Evolutionary conservation across 345 rosid species (phyloP).

Genomic region (Citrus maxima): DNA sequence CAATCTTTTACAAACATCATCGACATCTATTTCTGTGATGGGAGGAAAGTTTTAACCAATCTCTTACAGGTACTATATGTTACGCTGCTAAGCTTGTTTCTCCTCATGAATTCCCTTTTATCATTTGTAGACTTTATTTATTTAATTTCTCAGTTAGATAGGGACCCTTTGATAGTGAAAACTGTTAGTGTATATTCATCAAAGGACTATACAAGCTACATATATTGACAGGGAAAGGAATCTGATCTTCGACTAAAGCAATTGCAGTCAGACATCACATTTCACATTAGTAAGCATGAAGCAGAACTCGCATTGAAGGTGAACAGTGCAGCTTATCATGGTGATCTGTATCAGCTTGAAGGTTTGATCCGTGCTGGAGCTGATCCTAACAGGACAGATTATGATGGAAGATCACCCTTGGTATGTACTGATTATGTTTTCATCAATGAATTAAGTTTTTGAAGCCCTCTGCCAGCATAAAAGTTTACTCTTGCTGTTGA

Average conservation of each 20-base stretch:
- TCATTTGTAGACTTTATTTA: too few relatives aligned
- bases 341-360: slow-evolving; percentile 77
- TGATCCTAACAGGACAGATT: slow-evolving; percentile 85
- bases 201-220: slow-evolving; percentile 1
- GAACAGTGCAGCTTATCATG: slow-evolving; percentile 79
- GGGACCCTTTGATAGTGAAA: not conserved
- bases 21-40: slow-evolving; percentile 87
- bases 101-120: not conserved
- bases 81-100: not conserved
- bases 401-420: slow-evolving; percentile 92
- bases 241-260: slow-evolving; percentile 64
- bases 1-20: slow-evolving; percentile 79
- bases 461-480: too few relatives aligned
- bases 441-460: too few relatives aligned
- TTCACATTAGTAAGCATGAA: slow-evolving; percentile 94
- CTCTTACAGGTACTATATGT: slow-evolving; percentile 59
- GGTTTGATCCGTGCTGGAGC: slow-evolving; percentile 80
- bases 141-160: too few relatives aligned
- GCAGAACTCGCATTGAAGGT: slow-evolving; percentile 89
- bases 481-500: not conserved
- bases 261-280: slow-evolving; percentile 73
- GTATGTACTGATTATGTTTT: slow-evolving; percentile 29
- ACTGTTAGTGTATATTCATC: not conserved
- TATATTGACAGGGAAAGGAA: slow-evolving; percentile 61
- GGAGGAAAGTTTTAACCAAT: slow-evolving; percentile 76